These are phyloP conservation scores for Globisporangium acanthophoron DNA, from an alignment of 352 stramenopile species.

Conservation along the genomic window DNA sequence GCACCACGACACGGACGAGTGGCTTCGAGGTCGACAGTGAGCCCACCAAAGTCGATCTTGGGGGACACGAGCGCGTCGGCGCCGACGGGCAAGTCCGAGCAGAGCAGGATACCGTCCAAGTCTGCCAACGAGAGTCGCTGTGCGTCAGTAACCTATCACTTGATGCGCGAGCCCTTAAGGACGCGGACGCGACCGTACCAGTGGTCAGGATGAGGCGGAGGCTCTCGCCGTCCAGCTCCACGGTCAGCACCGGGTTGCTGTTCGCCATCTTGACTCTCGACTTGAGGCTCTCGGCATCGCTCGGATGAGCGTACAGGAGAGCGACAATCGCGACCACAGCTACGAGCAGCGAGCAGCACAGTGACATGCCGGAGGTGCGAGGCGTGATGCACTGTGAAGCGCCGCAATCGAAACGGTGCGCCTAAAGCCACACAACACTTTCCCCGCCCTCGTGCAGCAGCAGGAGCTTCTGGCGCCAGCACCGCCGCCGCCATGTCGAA, in stretches of 20 bases:
- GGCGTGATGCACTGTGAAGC: not conserved
- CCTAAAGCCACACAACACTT: not conserved
- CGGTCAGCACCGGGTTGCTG: slow-evolving; percentile 37
- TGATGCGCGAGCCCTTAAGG: not conserved
- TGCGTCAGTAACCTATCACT: not conserved
- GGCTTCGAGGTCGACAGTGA: not conserved
- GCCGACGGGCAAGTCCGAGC: slow-evolving; percentile 19
- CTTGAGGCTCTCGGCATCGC: slow-evolving; percentile 1
- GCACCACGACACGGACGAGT: not conserved
- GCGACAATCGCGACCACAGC: not conserved
- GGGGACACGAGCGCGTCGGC: not conserved
- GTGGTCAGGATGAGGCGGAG: slow-evolving; percentile 40
- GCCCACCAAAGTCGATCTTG: slow-evolving; percentile 34
- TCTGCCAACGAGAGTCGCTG: slow-evolving; percentile 12
- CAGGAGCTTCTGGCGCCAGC: not conserved
- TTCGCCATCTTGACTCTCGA: slow-evolving; percentile 30
- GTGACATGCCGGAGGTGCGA: not conserved
- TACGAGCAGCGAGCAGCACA: not conserved
- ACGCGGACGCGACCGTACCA: slow-evolving; percentile 8
- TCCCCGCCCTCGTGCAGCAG: not conserved
- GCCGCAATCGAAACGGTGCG: not conserved
- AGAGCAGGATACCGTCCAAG: slow-evolving; percentile 32
- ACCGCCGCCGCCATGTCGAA: slow-evolving; percentile 50
- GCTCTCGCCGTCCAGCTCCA: slow-evolving; percentile 21
- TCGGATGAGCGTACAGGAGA: not conserved